Evolutionary conservation across 1,139 yeast species (phyloP).

Genomic region (Hemisphaericaspora xylanilytica): DNA sequence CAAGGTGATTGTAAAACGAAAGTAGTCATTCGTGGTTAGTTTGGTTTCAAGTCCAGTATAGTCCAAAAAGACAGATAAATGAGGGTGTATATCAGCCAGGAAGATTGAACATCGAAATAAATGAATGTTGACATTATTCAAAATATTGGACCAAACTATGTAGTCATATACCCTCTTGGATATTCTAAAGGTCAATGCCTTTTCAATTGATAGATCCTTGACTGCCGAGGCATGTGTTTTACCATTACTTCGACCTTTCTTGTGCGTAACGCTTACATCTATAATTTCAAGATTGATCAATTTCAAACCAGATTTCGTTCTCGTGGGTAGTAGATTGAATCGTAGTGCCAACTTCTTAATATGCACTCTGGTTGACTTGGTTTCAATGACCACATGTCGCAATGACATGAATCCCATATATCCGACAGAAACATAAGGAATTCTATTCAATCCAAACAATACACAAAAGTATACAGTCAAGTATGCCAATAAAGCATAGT

Average conservation of each 20-base stretch:
- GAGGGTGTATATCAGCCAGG: slow-evolving; percentile 18
- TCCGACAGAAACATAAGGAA: slow-evolving; percentile 35
- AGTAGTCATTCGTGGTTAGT: slow-evolving; percentile 19
- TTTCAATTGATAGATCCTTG: slow-evolving; percentile 8
- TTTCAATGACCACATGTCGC: slow-evolving; percentile 26
- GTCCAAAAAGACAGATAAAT: slow-evolving; percentile 25
- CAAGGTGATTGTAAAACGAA: slow-evolving; percentile 23
- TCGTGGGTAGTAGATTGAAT: slow-evolving; percentile 25
- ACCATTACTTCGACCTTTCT: neutral
- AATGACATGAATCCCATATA: slow-evolving; percentile 39
- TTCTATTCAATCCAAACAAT: slow-evolving; percentile 25
- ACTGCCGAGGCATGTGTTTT: neutral
- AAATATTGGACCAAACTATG: slow-evolving; percentile 19
- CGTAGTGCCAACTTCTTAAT: slow-evolving; percentile 25
- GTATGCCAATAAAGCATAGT: slow-evolving; percentile 7
- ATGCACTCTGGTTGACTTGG: slow-evolving; percentile 17
- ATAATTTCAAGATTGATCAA: slow-evolving; percentile 29
- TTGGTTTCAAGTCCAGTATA: slow-evolving; percentile 30
- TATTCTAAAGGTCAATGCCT: slow-evolving; percentile 10
- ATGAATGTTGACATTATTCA: slow-evolving; percentile 35
- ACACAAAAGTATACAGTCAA: slow-evolving; percentile 19
- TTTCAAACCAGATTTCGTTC: slow-evolving; percentile 28
- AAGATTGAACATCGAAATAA: slow-evolving; percentile 24
- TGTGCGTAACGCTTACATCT: slow-evolving; percentile 19
- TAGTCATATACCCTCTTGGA: slow-evolving; percentile 16